A percentile compares a stretch with the other conserved stretches of the same genome.
Evolutionary conservation across 1,284 basidiomycete genomes (phyloP).

Genomic region (Golubevia pallescens): DNA sequence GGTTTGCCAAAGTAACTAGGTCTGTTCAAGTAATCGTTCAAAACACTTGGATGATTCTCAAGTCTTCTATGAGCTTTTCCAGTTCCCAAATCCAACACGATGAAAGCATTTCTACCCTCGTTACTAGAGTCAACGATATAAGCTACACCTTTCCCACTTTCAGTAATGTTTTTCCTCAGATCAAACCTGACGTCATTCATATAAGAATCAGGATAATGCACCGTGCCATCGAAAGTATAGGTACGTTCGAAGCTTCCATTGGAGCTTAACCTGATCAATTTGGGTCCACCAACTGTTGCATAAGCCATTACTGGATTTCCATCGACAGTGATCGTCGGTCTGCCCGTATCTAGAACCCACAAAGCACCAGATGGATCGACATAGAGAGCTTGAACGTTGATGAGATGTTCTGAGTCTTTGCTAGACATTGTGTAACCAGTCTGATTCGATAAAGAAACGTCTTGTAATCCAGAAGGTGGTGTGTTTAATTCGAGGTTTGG

Average conservation of each 20-base stretch:
- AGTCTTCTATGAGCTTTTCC: slow-evolving; percentile 15
- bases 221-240: slow-evolving; percentile 14
- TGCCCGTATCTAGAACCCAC: slow-evolving; percentile 18
- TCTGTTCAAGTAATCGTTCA: slow-evolving; percentile 10
- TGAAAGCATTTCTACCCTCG: slow-evolving; percentile 17
- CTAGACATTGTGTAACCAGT: slow-evolving; percentile 5
- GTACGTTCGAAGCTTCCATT: slow-evolving; percentile 10
- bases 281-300: slow-evolving; percentile 11
- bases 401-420: slow-evolving; percentile 8
- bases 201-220: slow-evolving; percentile 18
- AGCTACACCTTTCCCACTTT: slow-evolving; percentile 15
- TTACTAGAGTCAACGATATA: slow-evolving; percentile 21
- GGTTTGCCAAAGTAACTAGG: slow-evolving; percentile 13
- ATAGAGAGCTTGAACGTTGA: slow-evolving; percentile 9
- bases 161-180: slow-evolving; percentile 12
- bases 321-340: slow-evolving; percentile 8
- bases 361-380: slow-evolving; percentile 9
- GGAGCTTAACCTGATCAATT: slow-evolving; percentile 6
- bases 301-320: slow-evolving; percentile 1
- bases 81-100: slow-evolving; percentile 18
- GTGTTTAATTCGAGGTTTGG: slow-evolving; percentile 10
- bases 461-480: too few species aligned
- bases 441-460: slow-evolving; percentile 7
- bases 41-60: slow-evolving; percentile 10
- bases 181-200: slow-evolving; percentile 20